These are phyloP conservation scores for Ganoderma resinaceum DNA, from an alignment of 1,284 basidiomycete species.

Conservation along the genomic window DNA sequence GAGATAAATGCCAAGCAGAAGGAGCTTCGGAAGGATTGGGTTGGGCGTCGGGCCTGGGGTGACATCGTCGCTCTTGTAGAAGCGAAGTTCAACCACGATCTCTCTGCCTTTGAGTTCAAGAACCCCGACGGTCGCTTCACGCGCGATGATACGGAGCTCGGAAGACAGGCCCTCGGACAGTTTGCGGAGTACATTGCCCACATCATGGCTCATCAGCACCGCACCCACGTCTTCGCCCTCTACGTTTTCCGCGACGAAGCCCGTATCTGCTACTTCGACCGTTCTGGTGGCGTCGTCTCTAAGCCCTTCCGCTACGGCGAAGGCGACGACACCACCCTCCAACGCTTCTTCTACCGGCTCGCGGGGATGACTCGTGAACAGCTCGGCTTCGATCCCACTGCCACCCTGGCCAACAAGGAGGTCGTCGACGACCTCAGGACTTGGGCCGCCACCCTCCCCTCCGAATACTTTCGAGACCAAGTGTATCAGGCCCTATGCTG, in stretches of 20 bases:
- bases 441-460: neutral
- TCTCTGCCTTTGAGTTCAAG: constrained; percentile 3
- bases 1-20: neutral
- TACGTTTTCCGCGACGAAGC: constrained; percentile 18
- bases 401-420: constrained; percentile 2
- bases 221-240: constrained; percentile 25
- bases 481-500: constrained; percentile 4
- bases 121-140: neutral
- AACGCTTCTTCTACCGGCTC: constrained; percentile 33
- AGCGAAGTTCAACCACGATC: neutral
- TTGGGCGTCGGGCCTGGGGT: neutral
- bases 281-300: constrained; percentile 21
- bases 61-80: constrained; percentile 2
- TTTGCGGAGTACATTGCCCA: constrained; percentile 19
- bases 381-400: constrained; percentile 34
- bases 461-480: neutral
- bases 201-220: constrained; percentile 28
- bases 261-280: constrained; percentile 16
- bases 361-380: constrained; percentile 17
- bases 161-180: constrained; percentile 15
- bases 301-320: constrained; percentile 24
- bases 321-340: neutral
- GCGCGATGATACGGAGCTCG: neutral
- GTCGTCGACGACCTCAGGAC: neutral
- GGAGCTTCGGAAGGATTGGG: neutral